These are phyloP conservation scores for Volvox reticuliferus DNA, from an alignment of 139 green algal species.

Conservation along the genomic window DNA sequence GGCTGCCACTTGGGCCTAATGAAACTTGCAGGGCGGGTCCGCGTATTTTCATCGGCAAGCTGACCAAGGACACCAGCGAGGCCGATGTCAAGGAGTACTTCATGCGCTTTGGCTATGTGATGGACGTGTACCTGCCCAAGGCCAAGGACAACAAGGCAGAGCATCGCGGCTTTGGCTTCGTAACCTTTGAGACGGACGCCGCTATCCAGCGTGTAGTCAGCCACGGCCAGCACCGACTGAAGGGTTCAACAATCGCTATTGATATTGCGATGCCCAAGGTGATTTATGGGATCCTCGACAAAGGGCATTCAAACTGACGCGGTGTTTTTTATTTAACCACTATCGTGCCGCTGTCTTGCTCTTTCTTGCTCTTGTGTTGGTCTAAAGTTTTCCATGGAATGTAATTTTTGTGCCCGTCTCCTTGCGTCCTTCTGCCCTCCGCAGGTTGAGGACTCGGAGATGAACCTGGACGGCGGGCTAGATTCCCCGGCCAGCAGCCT, in stretches of 20 bases:
- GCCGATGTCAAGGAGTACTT: constrained; percentile 91
- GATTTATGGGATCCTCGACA: neutral
- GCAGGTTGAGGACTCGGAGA: constrained; percentile 44
- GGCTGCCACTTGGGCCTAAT: no score
- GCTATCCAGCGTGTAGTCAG: constrained; percentile 81
- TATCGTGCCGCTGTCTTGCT: no score
- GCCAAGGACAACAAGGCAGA: constrained; percentile 76
- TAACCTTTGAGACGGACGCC: constrained; percentile 93
- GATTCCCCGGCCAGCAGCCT: neutral
- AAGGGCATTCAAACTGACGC: no score
- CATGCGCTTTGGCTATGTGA: constrained; percentile 87
- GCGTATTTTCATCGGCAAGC: constrained; percentile 93
- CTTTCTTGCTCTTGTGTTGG: no score
- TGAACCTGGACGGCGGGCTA: constrained; percentile 42
- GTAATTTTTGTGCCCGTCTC: no score
- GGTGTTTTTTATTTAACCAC: no score
- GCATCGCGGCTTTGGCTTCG: constrained; percentile 93
- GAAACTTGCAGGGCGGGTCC: constrained; percentile 68
- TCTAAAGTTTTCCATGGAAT: no score
- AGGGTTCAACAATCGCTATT: constrained; percentile 76
- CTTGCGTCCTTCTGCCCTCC: no score
- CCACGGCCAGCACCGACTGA: constrained; percentile 74
- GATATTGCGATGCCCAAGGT: constrained; percentile 82
- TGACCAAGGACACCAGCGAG: constrained; percentile 87
- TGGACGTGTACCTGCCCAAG: constrained; percentile 94